Evolutionary conservation across 441 rosid species (phyloP).

Genomic region (Syzygium syzygioides): DNA sequence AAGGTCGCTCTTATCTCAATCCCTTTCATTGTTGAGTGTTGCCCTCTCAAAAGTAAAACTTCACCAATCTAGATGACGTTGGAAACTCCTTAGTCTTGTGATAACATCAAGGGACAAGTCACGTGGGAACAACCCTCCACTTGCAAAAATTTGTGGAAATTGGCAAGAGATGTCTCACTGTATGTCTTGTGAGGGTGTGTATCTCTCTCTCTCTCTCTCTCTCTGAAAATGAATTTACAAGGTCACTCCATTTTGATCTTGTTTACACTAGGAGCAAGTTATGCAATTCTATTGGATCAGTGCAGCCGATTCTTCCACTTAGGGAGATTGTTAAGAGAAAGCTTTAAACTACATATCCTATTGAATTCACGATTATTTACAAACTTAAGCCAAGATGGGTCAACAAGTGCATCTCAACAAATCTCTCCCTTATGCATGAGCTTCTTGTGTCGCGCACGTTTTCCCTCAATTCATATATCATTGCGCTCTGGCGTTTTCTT

Average conservation of each 20-base stretch:
- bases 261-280: background rate
- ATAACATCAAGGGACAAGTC: background rate
- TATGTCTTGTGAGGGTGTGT: background rate
- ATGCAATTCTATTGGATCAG: background rate
- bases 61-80: background rate
- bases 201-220: background rate
- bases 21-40: background rate
- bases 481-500: background rate
- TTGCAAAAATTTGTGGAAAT: background rate
- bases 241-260: background rate
- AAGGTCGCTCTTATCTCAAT: background rate
- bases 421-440: background rate
- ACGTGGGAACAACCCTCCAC: background rate
- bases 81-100: background rate
- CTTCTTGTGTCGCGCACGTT: background rate
- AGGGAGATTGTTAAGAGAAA: rapidly evolving
- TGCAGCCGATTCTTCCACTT: background rate
- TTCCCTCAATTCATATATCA: background rate
- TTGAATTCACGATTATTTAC: rapidly evolving
- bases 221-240: background rate
- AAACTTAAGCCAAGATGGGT: background rate
- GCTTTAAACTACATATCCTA: rapidly evolving
- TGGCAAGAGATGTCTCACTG: background rate
- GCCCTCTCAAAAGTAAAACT: background rate
- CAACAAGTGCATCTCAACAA: background rate